Conservation (phyloP, 2,329 filamentous ascomycete genomes). For the Botryosphaeria agaves region DNA sequence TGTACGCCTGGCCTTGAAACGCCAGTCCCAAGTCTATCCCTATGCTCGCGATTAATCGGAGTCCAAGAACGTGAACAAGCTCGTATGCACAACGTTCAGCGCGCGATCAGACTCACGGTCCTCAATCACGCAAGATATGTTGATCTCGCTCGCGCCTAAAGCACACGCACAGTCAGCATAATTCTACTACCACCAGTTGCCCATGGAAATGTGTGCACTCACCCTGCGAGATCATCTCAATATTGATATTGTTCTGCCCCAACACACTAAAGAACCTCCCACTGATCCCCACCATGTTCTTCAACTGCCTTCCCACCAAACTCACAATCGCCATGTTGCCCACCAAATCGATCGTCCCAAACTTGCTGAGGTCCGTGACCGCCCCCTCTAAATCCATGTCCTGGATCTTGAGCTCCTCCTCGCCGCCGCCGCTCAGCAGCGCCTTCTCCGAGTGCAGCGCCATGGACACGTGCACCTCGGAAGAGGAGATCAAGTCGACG, state of each 20-base stretch:
- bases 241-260: conserved; percentile 85
- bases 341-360: conserved; percentile 80
- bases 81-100: conserved; percentile 91
- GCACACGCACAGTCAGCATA: conserved; percentile 4
- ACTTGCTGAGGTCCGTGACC: conserved; percentile 55
- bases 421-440: conserved; percentile 28
- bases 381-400: conserved; percentile 29
- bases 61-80: conserved; percentile 90
- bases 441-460: conserved; percentile 68
- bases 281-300: conserved; percentile 86
- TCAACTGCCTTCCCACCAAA: conserved; percentile 87
- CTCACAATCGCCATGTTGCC: conserved; percentile 91
- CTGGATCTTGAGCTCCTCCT: conserved; percentile 28
- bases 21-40: too few species aligned
- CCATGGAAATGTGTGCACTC: conserved; percentile 13
- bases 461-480: conserved; percentile 94
- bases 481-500: conserved; percentile 91
- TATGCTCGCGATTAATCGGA: conserved; percentile 16
- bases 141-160: conserved; percentile 93
- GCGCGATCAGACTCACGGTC: conserved; percentile 79
- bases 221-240: conserved; percentile 99
- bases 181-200: background rate
- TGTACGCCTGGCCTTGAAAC: too few species aligned
- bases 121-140: conserved; percentile 95
- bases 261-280: conserved; percentile 91